Evolutionary conservation across 1,284 basidiomycete genomes (phyloP), one percentile per base, ranked within the genome.

Genomic region (Ceratobasidium sp.): DNA sequence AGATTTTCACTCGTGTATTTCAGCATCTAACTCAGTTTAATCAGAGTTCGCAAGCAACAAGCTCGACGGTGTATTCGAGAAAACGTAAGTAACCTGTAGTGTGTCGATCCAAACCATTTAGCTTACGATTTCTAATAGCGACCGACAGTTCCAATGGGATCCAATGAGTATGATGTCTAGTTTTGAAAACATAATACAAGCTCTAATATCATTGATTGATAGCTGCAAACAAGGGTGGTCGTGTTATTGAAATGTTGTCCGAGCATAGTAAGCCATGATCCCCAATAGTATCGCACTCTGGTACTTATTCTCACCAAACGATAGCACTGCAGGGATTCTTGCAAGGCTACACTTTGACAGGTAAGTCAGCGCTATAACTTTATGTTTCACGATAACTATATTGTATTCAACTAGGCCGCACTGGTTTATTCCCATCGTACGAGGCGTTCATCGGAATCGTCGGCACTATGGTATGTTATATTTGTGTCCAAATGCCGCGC

Each of bases 91-190:
- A 5, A 16, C 48, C 5, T 12, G 3, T 48, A 16, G 3, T 62
- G 14, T 18, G 10, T 32, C 26, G 30, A 3, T 2, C 10, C 14
- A 16, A 8, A 64, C 23, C 10, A 6, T 59, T 30, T 12, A 36
- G 16, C 2, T n/a, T n/a, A n/a, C 21, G 6, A 18, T 9, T 1
- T 67, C 52, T n/a, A 80, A 83, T 9, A 88, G 83, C 0, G 84
- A 85, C 0, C 87, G 93, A 67, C 89, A 93, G 81, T 90, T 95
- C 80, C 93, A 96, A 80, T 93, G 87, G 91, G 94, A 96, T 77
- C 83, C 83, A 1, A 80, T 82, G 67, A 82, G 81, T 59, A 71
- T 61, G 74, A 62, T 2, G 6, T 18, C 14, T 36, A 39, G 32
- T 12, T 1, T 30, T 30, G 21, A 32, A 61, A 18, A 4, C 21